Evolutionary conservation across 805 yeast genomes (phyloP), one percentile per base, ranked within the genome.

Genomic region (Saccharomycopsis javanensis): DNA sequence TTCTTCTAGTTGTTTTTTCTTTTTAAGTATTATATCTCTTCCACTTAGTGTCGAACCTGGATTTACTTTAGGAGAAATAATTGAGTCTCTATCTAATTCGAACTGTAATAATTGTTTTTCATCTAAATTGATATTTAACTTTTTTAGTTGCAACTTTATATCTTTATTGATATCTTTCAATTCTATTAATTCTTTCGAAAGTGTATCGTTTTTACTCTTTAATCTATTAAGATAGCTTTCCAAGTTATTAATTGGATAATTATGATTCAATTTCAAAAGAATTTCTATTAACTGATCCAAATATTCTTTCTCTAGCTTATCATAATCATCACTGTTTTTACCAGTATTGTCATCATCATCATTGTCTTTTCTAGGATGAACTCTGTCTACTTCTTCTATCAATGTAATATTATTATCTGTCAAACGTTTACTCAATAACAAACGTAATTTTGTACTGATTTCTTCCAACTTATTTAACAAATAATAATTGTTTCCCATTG

Each of bases 181-280:
- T 30, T 57, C 57, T 4, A 28, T 13, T 13, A 57, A 20, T 25
- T 60, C 62, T 27, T 33, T 27, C 30, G 42, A 28, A 23, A 57
- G 42, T 13, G 28, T 13, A 3, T 16, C 28, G 51, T 57, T 55
- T 25, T 42, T 45, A 8, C 20, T 10, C 23, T 51, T 51, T 30
- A 60, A 42, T 27, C 52, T 55, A 27, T 51, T 42, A 10, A 60
- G 25, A 25, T 60, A 57, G n/a, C 38, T 54, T 15, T 50, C 35
- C 11, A 60, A 33, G 28, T 57, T 60, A 28, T 13, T 55, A 10
- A 60, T 57, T 8, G 62, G 62, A 25, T 60, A 60, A 33, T 31
- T 51, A 8, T 28, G 15, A 52, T 57, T 60, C 58, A 60, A 60
- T 33, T 57, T 55, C 16, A 45, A 11, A 25, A 60, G 45, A 1